Base-by-base conservation (phyloP, 2,329 filamentous ascomycete genomes). In the Trichoderma atroviride region DNA sequence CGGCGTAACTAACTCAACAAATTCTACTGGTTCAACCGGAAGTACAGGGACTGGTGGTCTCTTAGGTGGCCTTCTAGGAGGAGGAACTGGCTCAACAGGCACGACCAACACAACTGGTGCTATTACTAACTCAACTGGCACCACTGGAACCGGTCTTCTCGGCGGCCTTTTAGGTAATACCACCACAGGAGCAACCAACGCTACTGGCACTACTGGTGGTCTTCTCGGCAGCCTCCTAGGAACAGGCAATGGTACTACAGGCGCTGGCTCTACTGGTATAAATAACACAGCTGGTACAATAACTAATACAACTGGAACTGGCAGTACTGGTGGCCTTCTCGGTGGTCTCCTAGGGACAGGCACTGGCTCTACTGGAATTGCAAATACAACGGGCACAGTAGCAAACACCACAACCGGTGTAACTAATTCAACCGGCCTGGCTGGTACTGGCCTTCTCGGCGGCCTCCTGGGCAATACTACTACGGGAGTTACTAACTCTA, bases 301-400 rank as follows among this genome's bases (percentile, higher is more conserved):
- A 47, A 47, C 40, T 13, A 47, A 47, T n/a, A 72, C 53, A 13
- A 63, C 50, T 53, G 65, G 16, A 19, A 52, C 27, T 13, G 40
- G 59, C 7, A 47, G 5, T 16, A 47, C 40, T n/a, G 29, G 57
- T n/a, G 65, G 29, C 5, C 13, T 61, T 11, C 43, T 47, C 5
- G 11, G n/a, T 1, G 11, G 29, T 59, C 47, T 57, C n/a, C 43
- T 47, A 47, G 43, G 43, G 19, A 19, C 37, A 19, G 37, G 14
- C 37, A 40, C 37, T 16, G 43, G 43, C 14, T 16, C 35, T 16
- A 22, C 43, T 4, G 43, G 43, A 10, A 10, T 6, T 10, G 11
- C 19, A 10, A 22, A 22, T 7, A 24, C 50, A 14, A 27, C 50
- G 27, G 22, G 14, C 1, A 31, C 24, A 5, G 14, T 13, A 7